Conservation (phyloP, 306 rosid genomes). For the Vicia faba region DNA sequence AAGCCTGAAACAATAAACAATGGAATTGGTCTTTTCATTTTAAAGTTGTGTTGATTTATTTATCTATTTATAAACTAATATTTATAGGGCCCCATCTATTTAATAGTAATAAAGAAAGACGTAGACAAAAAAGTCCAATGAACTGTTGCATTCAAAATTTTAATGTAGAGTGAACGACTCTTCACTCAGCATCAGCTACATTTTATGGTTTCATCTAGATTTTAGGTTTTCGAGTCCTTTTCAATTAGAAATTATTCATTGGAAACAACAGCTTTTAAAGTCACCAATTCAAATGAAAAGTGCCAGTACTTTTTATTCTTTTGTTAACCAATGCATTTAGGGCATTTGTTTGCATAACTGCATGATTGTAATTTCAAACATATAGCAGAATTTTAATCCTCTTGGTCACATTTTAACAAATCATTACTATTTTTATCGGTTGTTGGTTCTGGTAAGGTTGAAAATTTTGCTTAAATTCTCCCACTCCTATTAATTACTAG, state of each 20-base stretch:
- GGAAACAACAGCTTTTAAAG: not conserved
- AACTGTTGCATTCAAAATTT: not conserved
- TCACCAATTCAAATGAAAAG: not conserved
- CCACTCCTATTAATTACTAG: too few species aligned
- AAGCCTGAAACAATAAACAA: slow-evolving; percentile 1
- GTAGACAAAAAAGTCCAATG: not conserved
- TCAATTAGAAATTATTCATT: not conserved
- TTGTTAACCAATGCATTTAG: not conserved
- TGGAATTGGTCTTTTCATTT: not conserved
- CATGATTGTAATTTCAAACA: not conserved
- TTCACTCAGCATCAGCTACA: slow-evolving; percentile 13
- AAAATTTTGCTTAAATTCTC: too few species aligned
- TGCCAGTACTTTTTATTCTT: not conserved
- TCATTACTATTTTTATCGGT: not conserved
- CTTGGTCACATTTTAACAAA: not conserved
- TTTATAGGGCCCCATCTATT: not conserved
- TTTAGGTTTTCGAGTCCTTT: slow-evolving; percentile 10
- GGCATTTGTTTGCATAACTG: not conserved
- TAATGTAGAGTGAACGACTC: not conserved
- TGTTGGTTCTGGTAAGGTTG: too few species aligned
- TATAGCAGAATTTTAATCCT: not conserved
- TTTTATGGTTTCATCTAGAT: slow-evolving; percentile 19
- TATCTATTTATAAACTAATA: not conserved
- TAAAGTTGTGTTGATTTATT: not conserved
- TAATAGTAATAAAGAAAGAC: not conserved